Conservation (phyloP, 176 grass and related monocot genomes). For the Hsuehochloa calcarea region DNA sequence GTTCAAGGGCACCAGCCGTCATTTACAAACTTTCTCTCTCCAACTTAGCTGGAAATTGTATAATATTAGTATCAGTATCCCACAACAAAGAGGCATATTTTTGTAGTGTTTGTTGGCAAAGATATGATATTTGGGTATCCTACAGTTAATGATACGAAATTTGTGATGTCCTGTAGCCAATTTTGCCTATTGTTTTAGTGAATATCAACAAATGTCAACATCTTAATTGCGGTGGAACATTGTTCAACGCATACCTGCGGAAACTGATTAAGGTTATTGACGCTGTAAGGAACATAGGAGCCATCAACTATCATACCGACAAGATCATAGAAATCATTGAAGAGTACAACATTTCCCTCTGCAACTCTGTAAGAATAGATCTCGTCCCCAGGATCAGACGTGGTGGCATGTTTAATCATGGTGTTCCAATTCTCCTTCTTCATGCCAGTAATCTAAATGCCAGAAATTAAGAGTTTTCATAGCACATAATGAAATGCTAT, state of each 20-base stretch:
- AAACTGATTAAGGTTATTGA: neutral
- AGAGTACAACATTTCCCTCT: neutral
- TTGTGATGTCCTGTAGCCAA: no score
- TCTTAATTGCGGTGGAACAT: neutral
- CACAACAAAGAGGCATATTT: no score
- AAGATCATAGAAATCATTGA: constrained; percentile 25
- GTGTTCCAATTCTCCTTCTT: neutral
- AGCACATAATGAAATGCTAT: neutral
- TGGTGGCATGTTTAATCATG: constrained; percentile 11
- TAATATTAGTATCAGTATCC: no score
- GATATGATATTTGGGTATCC: no score
- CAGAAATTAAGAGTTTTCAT: neutral
- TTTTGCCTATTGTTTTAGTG: neutral
- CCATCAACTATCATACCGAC: neutral
- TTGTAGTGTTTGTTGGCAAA: no score
- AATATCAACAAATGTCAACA: neutral
- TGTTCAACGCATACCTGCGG: neutral
- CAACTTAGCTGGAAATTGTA: no score
- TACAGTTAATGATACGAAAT: no score
- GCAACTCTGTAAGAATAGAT: neutral
- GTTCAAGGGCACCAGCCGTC: no score
- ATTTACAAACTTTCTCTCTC: no score
- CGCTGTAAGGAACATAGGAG: neutral
- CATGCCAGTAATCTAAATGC: constrained; percentile 15
- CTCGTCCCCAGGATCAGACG: neutral